These are phyloP conservation scores for Lachancea nothofagi DNA, from an alignment of 805 yeast species.

Conservation along the genomic window DNA sequence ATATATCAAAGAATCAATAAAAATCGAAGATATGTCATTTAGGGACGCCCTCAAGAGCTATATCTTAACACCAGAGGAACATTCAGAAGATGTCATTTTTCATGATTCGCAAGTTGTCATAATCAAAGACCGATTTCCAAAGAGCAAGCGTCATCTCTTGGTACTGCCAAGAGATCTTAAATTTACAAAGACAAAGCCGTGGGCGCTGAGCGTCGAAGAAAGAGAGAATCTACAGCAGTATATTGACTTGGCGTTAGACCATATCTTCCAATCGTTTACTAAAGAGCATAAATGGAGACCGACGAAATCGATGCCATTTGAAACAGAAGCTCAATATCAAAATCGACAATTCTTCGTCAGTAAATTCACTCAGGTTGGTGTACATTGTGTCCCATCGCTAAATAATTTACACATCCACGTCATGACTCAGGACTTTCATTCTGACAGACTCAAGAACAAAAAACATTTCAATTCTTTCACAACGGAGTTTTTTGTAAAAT, in stretches of 20 bases:
- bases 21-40: conserved; percentile 37
- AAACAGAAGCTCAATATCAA: conserved; percentile 14
- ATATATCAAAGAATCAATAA: too few species aligned
- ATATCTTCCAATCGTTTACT: conserved; percentile 29
- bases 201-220: conserved; percentile 34
- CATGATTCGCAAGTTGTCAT: conserved; percentile 51
- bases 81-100: conserved; percentile 37
- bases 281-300: conserved; percentile 9
- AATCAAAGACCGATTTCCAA: conserved; percentile 58
- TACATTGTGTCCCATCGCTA: conserved; percentile 69
- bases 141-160: conserved; percentile 54
- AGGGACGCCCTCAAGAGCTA: conserved; percentile 44
- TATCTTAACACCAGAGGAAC: conserved; percentile 41
- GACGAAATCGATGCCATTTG: conserved; percentile 14
- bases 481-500: conserved; percentile 56
- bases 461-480: conserved; percentile 69
- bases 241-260: conserved; percentile 23
- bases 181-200: conserved; percentile 46
- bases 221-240: conserved; percentile 38
- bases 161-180: conserved; percentile 48
- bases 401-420: conserved; percentile 69
- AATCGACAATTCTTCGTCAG: conserved; percentile 19
- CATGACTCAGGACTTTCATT: conserved; percentile 56
- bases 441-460: conserved; percentile 50
- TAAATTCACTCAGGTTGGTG: conserved; percentile 45